phyloP scores from a whole-genome alignment of 306 rosid species.

The Purshia tridentata region DNA sequence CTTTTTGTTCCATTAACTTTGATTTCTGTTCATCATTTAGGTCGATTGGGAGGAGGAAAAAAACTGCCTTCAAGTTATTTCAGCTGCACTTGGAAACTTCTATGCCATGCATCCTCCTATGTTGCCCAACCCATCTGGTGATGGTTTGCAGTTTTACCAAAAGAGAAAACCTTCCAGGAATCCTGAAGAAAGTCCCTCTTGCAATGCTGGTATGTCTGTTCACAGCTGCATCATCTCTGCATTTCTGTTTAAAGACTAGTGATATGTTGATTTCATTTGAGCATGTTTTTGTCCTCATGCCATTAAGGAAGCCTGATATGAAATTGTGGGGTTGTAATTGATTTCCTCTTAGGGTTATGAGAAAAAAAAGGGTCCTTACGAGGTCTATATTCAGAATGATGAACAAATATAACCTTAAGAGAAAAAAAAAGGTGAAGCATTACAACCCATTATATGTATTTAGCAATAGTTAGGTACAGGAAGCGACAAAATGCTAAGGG shows the following conservation, averaged over 20 bases:
- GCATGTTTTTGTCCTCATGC: background rate
- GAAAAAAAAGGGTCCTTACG: background rate
- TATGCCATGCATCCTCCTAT: conserved; percentile 91
- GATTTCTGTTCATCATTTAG: conserved; percentile 31
- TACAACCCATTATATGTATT: background rate
- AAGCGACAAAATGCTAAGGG: background rate
- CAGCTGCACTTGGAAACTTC: conserved; percentile 87
- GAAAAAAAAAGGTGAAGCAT: background rate
- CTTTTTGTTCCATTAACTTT: background rate
- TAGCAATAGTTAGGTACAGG: background rate
- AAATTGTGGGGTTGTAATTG: background rate
- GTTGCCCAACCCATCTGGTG: conserved; percentile 87
- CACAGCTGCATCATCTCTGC: background rate
- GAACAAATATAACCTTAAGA: background rate
- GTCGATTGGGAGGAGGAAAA: conserved; percentile 88
- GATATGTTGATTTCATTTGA: background rate
- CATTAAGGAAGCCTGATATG: too few species aligned
- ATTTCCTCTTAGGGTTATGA: background rate
- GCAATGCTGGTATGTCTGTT: conserved; percentile 43
- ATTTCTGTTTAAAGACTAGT: background rate
- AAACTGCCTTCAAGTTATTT: conserved; percentile 64
- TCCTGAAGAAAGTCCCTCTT: conserved; percentile 32
- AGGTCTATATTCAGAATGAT: background rate
- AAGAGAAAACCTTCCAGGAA: conserved; percentile 44
- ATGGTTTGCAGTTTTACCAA: conserved; percentile 62